phyloP scores from a whole-genome alignment of 2,329 filamentous ascomycete species.

The Fusarium protoensiforme region DNA sequence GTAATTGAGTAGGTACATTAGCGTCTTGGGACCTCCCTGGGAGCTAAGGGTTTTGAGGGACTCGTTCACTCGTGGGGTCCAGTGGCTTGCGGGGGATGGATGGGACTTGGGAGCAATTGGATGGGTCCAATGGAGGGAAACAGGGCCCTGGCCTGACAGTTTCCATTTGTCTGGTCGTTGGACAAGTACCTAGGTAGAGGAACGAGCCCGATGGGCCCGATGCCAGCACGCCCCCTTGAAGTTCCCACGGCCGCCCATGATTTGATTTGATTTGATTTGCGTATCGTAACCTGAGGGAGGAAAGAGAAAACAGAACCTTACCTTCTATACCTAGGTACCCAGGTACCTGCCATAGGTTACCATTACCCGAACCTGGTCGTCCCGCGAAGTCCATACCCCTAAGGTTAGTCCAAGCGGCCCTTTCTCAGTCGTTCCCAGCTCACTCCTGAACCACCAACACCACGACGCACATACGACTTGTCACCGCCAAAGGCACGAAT shows the following conservation, averaged over 20 bases:
- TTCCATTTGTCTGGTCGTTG: neutral
- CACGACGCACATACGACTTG: neutral
- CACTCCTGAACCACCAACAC: conserved; percentile 1
- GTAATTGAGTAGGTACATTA: conserved; percentile 41
- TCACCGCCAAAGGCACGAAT: neutral
- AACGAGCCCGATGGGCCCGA: neutral
- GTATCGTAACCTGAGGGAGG: conserved; percentile 6
- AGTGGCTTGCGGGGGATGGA: conserved; percentile 29
- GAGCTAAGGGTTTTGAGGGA: conserved; percentile 13
- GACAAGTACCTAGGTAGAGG: neutral
- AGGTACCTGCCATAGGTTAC: neutral
- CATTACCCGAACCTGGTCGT: neutral
- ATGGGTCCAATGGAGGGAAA: neutral
- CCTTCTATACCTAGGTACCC: neutral
- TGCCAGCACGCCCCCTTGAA: neutral
- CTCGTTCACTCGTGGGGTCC: conserved; percentile 21
- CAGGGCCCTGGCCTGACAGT: neutral
- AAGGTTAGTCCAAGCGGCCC: conserved; percentile 32
- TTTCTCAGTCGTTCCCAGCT: conserved; percentile 26
- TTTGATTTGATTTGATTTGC: neutral
- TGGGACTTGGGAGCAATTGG: conserved; percentile 2
- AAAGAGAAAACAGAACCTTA: conserved; percentile 30
- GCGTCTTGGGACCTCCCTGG: conserved; percentile 26
- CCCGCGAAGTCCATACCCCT: conserved; percentile 16
- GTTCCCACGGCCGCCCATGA: neutral